Base-by-base conservation (phyloP, 257 asterid species). In the Plectranthus barbatus region DNA sequence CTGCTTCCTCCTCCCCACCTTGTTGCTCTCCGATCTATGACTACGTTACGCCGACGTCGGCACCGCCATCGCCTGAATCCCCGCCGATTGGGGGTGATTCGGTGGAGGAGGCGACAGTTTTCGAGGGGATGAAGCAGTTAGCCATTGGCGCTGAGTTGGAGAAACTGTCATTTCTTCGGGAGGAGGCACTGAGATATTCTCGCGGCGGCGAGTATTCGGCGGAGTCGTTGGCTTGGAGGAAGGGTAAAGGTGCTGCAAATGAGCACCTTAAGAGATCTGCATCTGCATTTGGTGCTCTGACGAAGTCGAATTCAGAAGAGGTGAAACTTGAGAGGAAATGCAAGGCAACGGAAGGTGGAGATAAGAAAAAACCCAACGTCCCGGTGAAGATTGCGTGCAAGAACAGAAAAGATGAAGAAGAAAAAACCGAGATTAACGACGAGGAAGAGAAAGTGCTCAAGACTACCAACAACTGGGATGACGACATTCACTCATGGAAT, bases 401-500 rank as follows among this genome's bases (percentile, higher is more conserved):
- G 24, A 64, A 60, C 36, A 66, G 12, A 62, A 66, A 3, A 37
- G 60, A 62, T 15, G 37, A 31, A 15, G 61, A 49, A 29, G 71
- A 59, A 41, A 53, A 53, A 5, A 8, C 4, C n/a, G 45, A 15
- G 24, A 31, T 31, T 15, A 14, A 8, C 15, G 44, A 9, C 3
- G 24, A 31, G 42, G 13, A 0, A 7, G 24, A 61, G 17, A 76
- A 76, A 19, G 74, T 62, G 57, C 70, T 29, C 5, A 51, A 64
- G 26, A 41, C n/a, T 14, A 66, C 37, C 18, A 36, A 37, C 37
- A 45, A 55, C 13, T 42, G 39, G 0, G 79, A 68, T 7, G 83
- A 76, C 5, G 90, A 83, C 19, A 67, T 68, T 0, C 80, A 72
- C 74, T 65, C 63, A 1, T 82, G 89, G 91, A 80, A 86, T 71